phyloP scores from a whole-genome alignment of 495 filamentous ascomycete genomes.

The Xylaria palmicola region DNA sequence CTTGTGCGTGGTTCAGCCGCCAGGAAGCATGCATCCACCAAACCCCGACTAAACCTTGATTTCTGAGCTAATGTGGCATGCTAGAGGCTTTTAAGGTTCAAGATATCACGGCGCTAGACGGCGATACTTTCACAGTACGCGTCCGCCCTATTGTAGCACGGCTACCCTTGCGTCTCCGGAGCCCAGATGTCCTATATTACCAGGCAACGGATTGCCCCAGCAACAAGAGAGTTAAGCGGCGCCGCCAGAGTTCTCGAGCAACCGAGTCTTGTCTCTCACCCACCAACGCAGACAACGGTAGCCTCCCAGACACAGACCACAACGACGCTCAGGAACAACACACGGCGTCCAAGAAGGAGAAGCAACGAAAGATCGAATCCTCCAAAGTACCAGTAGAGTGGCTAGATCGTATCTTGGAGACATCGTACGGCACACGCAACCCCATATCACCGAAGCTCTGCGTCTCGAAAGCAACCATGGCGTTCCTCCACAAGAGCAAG shows the following conservation, averaged over 20 bases:
- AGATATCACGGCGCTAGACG: not conserved
- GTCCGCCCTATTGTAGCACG: not conserved
- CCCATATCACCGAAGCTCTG: not conserved
- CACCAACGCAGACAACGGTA: not conserved
- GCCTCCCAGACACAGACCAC: not conserved
- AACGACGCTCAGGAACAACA: not conserved
- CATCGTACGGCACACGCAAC: constrained; percentile 17
- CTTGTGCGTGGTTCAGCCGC: no score
- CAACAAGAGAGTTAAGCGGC: not conserved
- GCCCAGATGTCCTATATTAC: not conserved
- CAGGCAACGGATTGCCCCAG: not conserved
- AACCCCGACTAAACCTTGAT: not conserved
- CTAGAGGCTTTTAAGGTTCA: constrained; percentile 11
- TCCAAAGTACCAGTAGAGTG: constrained; percentile 21
- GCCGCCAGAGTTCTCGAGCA: not conserved
- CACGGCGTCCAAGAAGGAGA: not conserved
- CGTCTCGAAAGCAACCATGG: constrained; percentile 6
- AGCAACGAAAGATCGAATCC: not conserved
- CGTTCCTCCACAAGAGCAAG: constrained; percentile 1
- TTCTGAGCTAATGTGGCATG: not conserved
- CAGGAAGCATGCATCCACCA: not conserved
- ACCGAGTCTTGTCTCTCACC: not conserved
- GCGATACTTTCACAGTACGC: not conserved
- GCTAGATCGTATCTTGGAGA: constrained; percentile 28
- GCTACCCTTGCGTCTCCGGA: not conserved